Base-by-base conservation (phyloP, 805 yeast genomes). In the Kurtzmaniella cleridarum region DNA sequence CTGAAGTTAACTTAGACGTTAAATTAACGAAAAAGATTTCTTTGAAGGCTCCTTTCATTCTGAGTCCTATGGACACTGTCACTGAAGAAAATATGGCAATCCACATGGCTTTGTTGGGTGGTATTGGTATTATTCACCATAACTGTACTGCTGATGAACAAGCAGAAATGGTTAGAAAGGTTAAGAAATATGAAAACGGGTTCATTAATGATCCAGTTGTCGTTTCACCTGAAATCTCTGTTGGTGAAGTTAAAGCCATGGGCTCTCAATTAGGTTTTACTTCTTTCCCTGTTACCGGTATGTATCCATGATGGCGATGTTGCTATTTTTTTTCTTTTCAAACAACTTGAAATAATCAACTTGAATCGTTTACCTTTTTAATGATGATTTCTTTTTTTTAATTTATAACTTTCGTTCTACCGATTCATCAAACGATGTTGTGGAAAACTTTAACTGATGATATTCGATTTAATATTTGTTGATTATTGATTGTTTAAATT, bases 31-130 rank as follows among this genome's bases (percentile, higher is more conserved):
- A 84, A 73, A 84, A 83, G 59, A 93, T 93, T 73, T 67, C 93
- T 40, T 75, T 93, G 67, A 89, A 84, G 73, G 73, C 96, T 34
- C 98, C 98, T 42, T 88, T 93, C 51, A 91, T 93, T 44, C 91
- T 98, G 15, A 88, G 98, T 56, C 98, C 98, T 53, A 93, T 93
- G 98, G 98, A 93, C 71, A 93, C 98, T 36, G 98, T 93, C 50
- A 93, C 98, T 42, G 98, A 93, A 75, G 71, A 89, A 46, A 86
- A 82, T 44, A 93, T 93, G 98, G 98, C 98, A 49, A 91, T 93
- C 54, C 81, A 89, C 71, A 90, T 93, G 97, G 97, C 98, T 51
- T 78, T 93, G 51, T 78, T 90, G 55, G 98, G 98, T 65, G 98
- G 98, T 69, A 88, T 93, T 64, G 98, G 98, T 79, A 86, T 93